These are phyloP conservation scores for Chimonanthus salicifolius DNA, from an alignment of 164 flowering plant species.

Conservation along the genomic window DNA sequence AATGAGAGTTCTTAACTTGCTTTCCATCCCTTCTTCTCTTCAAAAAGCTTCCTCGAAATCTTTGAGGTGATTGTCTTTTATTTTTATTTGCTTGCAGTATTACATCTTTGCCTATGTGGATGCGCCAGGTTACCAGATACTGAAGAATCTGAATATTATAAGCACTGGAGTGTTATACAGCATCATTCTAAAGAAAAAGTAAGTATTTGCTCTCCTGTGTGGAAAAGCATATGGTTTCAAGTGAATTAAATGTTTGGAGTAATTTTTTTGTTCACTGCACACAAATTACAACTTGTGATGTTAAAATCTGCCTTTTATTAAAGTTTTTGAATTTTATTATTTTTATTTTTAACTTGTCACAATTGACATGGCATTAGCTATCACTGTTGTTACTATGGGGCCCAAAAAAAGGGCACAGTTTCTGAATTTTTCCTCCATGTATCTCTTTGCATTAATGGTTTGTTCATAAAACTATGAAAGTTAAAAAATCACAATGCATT, in stretches of 20 bases:
- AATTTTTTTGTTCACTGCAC: background rate
- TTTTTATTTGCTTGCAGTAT: slow-evolving; percentile 50
- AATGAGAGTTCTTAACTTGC: background rate
- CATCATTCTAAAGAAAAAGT: slow-evolving; percentile 89
- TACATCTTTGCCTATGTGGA: slow-evolving; percentile 98
- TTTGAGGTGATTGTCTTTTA: slow-evolving; percentile 1
- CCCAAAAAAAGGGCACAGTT: too few species aligned
- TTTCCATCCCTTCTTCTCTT: background rate
- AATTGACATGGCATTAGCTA: background rate
- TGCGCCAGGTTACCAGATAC: slow-evolving; percentile 96
- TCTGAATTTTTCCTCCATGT: too few species aligned
- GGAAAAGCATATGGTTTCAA: background rate
- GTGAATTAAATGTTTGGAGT: background rate
- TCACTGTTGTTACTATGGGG: too few species aligned
- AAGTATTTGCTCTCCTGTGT: slow-evolving; percentile 16
- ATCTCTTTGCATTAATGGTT: too few species aligned
- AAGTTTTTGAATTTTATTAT: too few species aligned
- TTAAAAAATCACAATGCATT: too few species aligned
- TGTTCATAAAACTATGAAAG: too few species aligned
- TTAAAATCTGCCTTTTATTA: background rate
- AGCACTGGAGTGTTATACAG: slow-evolving; percentile 92
- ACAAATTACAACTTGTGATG: background rate
- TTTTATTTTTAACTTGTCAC: background rate
- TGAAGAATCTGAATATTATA: slow-evolving; percentile 89
- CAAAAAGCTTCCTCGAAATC: background rate